These are phyloP conservation scores for Litsea cubeba DNA, from an alignment of 164 flowering plant species.

Conservation along the genomic window DNA sequence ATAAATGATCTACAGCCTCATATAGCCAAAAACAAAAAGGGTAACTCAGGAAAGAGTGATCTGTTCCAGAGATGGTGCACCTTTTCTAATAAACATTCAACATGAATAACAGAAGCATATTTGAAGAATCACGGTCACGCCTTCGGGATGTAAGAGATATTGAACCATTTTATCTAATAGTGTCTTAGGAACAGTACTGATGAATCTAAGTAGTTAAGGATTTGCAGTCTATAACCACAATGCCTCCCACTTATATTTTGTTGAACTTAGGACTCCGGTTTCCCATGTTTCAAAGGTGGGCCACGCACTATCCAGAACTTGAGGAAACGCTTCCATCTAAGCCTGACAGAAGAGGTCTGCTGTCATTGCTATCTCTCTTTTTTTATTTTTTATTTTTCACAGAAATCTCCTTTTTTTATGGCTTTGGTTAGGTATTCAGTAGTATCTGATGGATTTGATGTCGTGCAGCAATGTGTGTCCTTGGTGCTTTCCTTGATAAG, in stretches of 20 bases:
- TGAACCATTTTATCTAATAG: too few species aligned
- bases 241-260: not conserved
- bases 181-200: not conserved
- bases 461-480: slow-evolving; percentile 95
- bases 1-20: too few species aligned
- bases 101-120: too few species aligned
- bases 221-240: not conserved
- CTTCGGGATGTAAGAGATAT: too few species aligned
- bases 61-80: too few species aligned
- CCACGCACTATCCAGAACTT: slow-evolving; percentile 91
- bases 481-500: slow-evolving; percentile 95
- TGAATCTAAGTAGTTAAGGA: not conserved
- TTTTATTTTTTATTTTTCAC: not conserved
- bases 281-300: slow-evolving; percentile 98
- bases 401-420: slow-evolving; percentile 1
- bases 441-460: slow-evolving; percentile 10
- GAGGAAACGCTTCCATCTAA: slow-evolving; percentile 85
- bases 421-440: not conserved
- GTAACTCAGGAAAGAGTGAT: too few species aligned
- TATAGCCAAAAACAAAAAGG: too few species aligned
- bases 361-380: not conserved
- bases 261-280: slow-evolving; percentile 83
- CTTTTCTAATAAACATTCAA: too few species aligned
- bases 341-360: slow-evolving; percentile 93
- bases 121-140: too few species aligned